Percentiles rank a stretch among this genome's conserved stretches.
Evolutionary conservation across 768 basidiomycete genomes (phyloP).

Genomic region (Naganishia randhawae): DNA sequence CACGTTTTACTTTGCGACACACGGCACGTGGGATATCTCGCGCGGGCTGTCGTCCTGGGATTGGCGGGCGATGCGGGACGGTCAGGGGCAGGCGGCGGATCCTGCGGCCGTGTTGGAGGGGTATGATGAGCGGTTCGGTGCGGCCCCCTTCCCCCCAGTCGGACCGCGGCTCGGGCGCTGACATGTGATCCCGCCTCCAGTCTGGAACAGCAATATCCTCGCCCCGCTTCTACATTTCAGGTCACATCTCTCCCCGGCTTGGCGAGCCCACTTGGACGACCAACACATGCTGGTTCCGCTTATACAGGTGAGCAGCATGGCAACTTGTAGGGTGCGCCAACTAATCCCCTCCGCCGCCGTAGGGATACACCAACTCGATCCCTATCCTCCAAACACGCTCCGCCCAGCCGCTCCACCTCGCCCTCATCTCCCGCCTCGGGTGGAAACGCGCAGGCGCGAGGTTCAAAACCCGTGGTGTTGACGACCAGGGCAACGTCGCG

Average conservation of each 20-base stretch:
- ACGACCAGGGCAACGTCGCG: slow-evolving; percentile 79
- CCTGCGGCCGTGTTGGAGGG: slow-evolving; percentile 22
- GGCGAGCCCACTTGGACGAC: slow-evolving; percentile 70
- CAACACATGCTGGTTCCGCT: slow-evolving; percentile 63
- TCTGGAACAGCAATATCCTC: slow-evolving; percentile 93
- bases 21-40: slow-evolving; percentile 83
- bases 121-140: slow-evolving; percentile 29
- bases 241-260: slow-evolving; percentile 65
- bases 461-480: slow-evolving; percentile 93
- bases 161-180: background rate
- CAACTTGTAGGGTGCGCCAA: too few species aligned
- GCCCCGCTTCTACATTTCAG: slow-evolving; percentile 83
- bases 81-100: slow-evolving; percentile 16
- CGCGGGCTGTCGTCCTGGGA: slow-evolving; percentile 68
- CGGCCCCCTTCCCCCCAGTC: background rate
- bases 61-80: slow-evolving; percentile 57
- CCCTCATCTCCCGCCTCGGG: slow-evolving; percentile 79
- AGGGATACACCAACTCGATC: slow-evolving; percentile 79
- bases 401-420: slow-evolving; percentile 54
- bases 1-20: slow-evolving; percentile 85
- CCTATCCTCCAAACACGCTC: slow-evolving; percentile 74
- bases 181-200: slow-evolving; percentile 51
- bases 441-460: slow-evolving; percentile 96
- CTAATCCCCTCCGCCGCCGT: background rate
- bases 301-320: slow-evolving; percentile 59